Evolutionary conservation across 2,329 filamentous ascomycete genomes (phyloP), one percentile per base, ranked within the genome.

Genomic region (Cladosporium sp.): DNA sequence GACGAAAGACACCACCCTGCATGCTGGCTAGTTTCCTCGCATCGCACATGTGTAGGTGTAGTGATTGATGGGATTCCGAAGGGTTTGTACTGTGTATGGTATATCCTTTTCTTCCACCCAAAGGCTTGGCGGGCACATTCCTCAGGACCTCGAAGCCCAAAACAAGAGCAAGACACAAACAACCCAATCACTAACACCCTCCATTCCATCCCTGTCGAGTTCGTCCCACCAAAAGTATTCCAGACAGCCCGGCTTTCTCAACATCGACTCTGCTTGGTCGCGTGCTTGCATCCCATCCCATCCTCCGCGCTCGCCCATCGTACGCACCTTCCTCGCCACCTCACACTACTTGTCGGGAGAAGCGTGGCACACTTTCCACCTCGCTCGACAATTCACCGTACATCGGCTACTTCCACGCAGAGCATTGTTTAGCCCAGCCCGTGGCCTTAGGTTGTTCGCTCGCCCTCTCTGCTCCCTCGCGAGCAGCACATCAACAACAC

Each of bases 101-200:
- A 34, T 58, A 43, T 58, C 21, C 56, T 10, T 43, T 39, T 58
- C 21, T 34, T 39, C 34, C 6, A 25, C 16, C 49, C 58, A 49
- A 49, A n/a, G 13, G 58, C 43, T 61, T 51, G 43, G 58, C 58
- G 58, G 28, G 39, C 30, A 48, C 61, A 64, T 64, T 64, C 62
- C 62, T 64, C 34, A 34, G 21, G 32, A 14, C 13, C 21, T 8
- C 39, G n/a, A 43, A 25, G 5, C 53, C 21, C 62, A 58, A 26
- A 64, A 64, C 51, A 64, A 36, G 51, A 48, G 53, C 53, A 51
- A 58, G 39, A 54, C 34, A 64, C 62, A 58, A 54, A 64, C 62
- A 64, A 39, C 16, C 51, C 61, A 57, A 43, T 63, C 34, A 48
- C 61, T 30, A 28, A 21, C 36, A 25, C 61, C 39, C 34, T 48